Base-by-base conservation (phyloP, 1,284 basidiomycete species). In the Hypsizygus ulmarius region DNA sequence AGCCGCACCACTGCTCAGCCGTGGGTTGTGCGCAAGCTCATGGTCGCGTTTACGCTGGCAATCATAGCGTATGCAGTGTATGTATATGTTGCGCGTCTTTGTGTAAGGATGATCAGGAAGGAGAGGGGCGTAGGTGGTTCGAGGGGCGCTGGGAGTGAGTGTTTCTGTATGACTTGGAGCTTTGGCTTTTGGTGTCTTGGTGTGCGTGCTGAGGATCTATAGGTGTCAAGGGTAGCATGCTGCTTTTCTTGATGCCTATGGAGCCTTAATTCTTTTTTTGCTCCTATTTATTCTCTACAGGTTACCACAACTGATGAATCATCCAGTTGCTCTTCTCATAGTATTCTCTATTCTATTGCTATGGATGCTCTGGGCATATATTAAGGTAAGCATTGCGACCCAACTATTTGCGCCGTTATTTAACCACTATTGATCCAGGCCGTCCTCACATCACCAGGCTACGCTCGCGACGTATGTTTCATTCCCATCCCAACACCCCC, bases 291-390 rank as follows among this genome's bases (percentile, higher is more conserved):
- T 18, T 28, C 15, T 16, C n/a, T 3, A 32, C 8, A 35, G 11
- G n/a, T 5, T 27, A 21, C 16, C 30, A 32, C 5, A 28, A 44
- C 28, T 51, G 16, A 46, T 39, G 43, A 11, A 43, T 12, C 39
- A 45, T 43, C 35, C 48, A 89, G 86, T 85, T 49, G 79, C 70
- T 0, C 72, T 84, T 39, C 59, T 88, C 25, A 69, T 75, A 0
- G 72, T 79, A 2, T 89, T 82, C 57, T 70, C 71, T 32, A 52
- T 86, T 2, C 59, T 90, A 11, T 82, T 76, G 44, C 53, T 84
- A n/a, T 83, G 89, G 78, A 78, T 81, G 70, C 45, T 82, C 0
- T 90, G 87, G 87, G 72, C 80, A 3, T 92, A 90, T 64, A 51
- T 74, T 14, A 82, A 77, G 74, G 87, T 87, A 47, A 39, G 67